These are phyloP conservation scores for Saturnispora sekii DNA, from an alignment of 805 yeast genomes.

Conservation along the genomic window DNA sequence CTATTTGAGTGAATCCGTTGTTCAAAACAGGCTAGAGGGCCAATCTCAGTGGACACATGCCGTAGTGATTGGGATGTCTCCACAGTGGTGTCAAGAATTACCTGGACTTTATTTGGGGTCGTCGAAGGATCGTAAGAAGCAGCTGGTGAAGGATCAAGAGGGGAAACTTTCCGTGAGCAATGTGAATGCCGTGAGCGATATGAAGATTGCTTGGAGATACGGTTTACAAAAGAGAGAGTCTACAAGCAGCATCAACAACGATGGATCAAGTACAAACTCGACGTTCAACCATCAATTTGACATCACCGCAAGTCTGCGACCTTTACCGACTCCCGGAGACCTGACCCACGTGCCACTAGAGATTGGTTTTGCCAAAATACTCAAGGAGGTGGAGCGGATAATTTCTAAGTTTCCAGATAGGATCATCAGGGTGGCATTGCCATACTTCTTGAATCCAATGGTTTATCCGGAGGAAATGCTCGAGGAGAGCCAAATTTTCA, in stretches of 20 bases:
- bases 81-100: slow-evolving; percentile 53
- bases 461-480: slow-evolving; percentile 31
- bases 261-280: slow-evolving; percentile 31
- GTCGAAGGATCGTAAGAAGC: slow-evolving; percentile 54
- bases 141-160: slow-evolving; percentile 46
- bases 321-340: slow-evolving; percentile 57
- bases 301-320: slow-evolving; percentile 59
- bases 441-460: slow-evolving; percentile 74
- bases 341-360: slow-evolving; percentile 42
- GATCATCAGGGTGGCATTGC: slow-evolving; percentile 58
- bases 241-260: slow-evolving; percentile 15
- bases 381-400: slow-evolving; percentile 33
- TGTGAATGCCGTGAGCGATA: slow-evolving; percentile 36
- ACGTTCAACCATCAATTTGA: slow-evolving; percentile 63
- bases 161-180: slow-evolving; percentile 61
- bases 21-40: slow-evolving; percentile 46
- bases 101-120: slow-evolving; percentile 74
- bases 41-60: slow-evolving; percentile 37
- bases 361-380: slow-evolving; percentile 17
- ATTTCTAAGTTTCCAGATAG: slow-evolving; percentile 36
- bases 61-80: slow-evolving; percentile 51
- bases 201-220: slow-evolving; percentile 94
- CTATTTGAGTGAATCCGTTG: slow-evolving; percentile 68
- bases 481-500: slow-evolving; percentile 36
- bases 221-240: slow-evolving; percentile 39